Base-by-base conservation (phyloP, 257 asterid species). In the Ligustrum vulgare region DNA sequence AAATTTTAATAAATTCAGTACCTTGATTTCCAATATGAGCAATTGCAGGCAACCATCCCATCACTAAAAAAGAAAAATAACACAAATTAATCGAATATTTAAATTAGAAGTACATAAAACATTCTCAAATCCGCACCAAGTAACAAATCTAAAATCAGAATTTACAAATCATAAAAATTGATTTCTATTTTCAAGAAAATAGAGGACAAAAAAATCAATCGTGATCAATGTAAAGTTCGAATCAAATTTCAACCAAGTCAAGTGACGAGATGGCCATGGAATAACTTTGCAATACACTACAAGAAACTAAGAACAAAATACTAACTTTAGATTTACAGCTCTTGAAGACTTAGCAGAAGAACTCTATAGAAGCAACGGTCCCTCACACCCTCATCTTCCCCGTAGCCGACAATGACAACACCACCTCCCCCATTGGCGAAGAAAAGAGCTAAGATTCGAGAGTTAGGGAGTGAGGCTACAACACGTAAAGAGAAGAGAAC, bases 11-110 rank as follows among this genome's bases (percentile, higher is more conserved):
- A n/a, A n/a, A n/a, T n/a, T n/a, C n/a, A n/a, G n/a, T 82, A 86
- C 88, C 90, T 86, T 86, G 87, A 86, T 84, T 78, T 86, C 88
- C 25, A 86, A 80, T 82, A 85, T 82, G 88, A 84, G 90, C 77
- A 87, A 85, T 88, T 86, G 86, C 82, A 72, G 72, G 75, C 75
- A 67, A 56, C 72, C 74, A 28, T 70, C 51, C 60, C 63, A 70
- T 4, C 74, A 75, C 75, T 33, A 72, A 69, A 33, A 63, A 71
- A 62, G 45, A 70, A 74, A 76, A 67, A 81, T 65, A 63, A 28
- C 35, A 54, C 36, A 37, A 71, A 16, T 41, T 11, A 64, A 60
- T n/a, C n/a, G n/a, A n/a, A n/a, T n/a, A n/a, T n/a, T n/a, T 77
- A 83, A 84, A 86, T 86, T 82, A 65, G 80, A 75, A 80, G 47